Percentiles rank a stretch among this genome's conserved stretches.
phyloP scores from a whole-genome alignment of 2,329 filamentous ascomycete species.

The Pseudogymnoascus sp. region DNA sequence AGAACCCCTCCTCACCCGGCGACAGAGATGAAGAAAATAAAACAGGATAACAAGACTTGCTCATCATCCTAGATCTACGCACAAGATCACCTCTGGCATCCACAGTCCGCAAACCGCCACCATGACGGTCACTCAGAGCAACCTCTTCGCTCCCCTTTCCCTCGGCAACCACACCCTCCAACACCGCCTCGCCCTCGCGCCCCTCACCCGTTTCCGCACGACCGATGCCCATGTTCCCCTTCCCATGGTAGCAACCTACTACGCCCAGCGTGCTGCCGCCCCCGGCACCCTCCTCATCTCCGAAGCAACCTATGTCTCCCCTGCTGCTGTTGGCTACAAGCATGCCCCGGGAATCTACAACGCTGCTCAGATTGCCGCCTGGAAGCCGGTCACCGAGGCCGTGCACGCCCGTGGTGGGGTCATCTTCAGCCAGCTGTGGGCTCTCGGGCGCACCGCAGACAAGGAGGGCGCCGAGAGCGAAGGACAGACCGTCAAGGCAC shows the following conservation, averaged over 20 bases:
- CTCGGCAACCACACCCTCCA: constrained; percentile 32
- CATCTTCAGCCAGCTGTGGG: constrained; percentile 54
- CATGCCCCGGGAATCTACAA: constrained; percentile 49
- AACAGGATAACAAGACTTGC: not conserved
- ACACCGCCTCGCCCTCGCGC: constrained; percentile 44
- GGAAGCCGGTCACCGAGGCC: constrained; percentile 48
- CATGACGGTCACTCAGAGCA: constrained; percentile 2
- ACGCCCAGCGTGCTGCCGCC: constrained; percentile 39
- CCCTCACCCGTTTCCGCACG: constrained; percentile 44
- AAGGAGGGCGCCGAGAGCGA: constrained; percentile 17
- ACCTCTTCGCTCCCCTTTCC: constrained; percentile 34
- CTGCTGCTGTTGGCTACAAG: constrained; percentile 37
- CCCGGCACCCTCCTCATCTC: constrained; percentile 46
- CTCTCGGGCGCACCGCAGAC: constrained; percentile 39
- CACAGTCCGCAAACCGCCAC: not conserved
- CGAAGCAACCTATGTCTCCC: constrained; percentile 43
- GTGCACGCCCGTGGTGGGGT: constrained; percentile 50
- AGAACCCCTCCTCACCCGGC: not conserved
- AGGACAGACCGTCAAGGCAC: constrained; percentile 14
- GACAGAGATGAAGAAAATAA: not conserved
- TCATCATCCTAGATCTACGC: not conserved
- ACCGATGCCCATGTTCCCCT: constrained; percentile 36
- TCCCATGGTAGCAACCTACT: constrained; percentile 37
- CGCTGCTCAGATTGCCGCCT: constrained; percentile 42
- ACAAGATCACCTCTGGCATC: not conserved